Base-by-base conservation (phyloP, 129 eudicot genomes). In the Centaurea solstitialis region DNA sequence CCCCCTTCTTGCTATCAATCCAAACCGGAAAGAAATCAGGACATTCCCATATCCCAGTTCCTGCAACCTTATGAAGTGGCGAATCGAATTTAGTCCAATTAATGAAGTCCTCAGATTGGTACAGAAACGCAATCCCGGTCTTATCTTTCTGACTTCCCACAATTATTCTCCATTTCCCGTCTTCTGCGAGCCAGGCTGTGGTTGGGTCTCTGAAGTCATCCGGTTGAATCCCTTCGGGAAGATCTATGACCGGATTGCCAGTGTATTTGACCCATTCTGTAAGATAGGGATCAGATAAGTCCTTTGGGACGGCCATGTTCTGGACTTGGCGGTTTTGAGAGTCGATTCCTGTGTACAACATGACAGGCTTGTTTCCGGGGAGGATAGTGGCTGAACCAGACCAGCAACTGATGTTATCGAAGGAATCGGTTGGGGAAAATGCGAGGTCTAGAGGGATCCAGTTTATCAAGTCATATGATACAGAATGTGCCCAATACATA, bases 341-440 rank as follows among this genome's bases (percentile, higher is more conserved):
- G 78, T 87, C 80, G 0, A 80, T 78, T 70, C 97, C 97, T 1
- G 97, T 93, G 89, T 93, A 93, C 9, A 90, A 67, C 7, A 93
- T 84, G 47, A 77, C 85, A 0, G 93, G 95, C 53, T 83, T 83
- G 74, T 73, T 81, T 0, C 85, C 85, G 0, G 90, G 88, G 22
- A 93, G 90, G 33, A 93, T 79, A 4, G 95, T 90, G 74, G 87
- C 78, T 0, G 97, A 93, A 15, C 97, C 95, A 10, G 95, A 80
- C 85, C 87, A 90, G 85, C 91, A 87, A 35, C 95, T 91, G 70
- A 80, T 87, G 83, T 83, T 68, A 64, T 93, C 97, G 26, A 78
- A 87, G 12, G 86, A 87, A 40, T 89, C 53, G 6, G 89, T 62
- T 4, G 94, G 93, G 47, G 26, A 9, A 20, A 92, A 57, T 8